A percentile compares a stretch with the other conserved stretches of the same genome.
phyloP scores from a whole-genome alignment of 2,329 filamentous ascomycete genomes.

The Metarhizium robertsii region DNA sequence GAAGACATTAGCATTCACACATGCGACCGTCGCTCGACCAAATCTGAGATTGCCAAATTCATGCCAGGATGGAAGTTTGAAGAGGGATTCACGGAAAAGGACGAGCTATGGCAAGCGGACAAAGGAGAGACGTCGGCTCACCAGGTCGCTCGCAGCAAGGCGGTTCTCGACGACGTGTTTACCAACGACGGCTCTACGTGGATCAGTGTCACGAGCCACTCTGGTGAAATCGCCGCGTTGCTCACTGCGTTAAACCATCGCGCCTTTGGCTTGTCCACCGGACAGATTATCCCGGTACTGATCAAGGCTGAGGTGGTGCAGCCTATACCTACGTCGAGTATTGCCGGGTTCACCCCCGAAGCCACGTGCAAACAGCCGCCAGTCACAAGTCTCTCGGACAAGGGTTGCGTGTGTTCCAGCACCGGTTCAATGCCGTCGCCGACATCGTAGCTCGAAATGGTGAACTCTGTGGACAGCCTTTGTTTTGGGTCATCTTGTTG shows the following conservation, averaged over 20 bases:
- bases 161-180: conserved; percentile 49
- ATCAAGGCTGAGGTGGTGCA: conserved; percentile 45
- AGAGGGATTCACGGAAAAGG: conserved; percentile 48
- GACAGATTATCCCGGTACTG: conserved; percentile 58
- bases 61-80: conserved; percentile 50
- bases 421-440: conserved; percentile 2
- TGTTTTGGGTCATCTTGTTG: too few relatives aligned
- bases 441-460: not conserved
- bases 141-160: conserved; percentile 39
- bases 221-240: conserved; percentile 43
- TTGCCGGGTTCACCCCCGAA: conserved; percentile 26
- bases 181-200: conserved; percentile 40
- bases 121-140: conserved; percentile 34
- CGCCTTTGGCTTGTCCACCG: conserved; percentile 53
- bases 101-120: conserved; percentile 33
- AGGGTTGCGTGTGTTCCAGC: conserved; percentile 32
- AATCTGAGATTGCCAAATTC: conserved; percentile 39
- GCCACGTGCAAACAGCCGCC: conserved; percentile 36
- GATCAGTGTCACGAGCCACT: conserved; percentile 52
- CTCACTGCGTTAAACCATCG: conserved; percentile 50
- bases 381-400: conserved; percentile 29
- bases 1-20: conserved; percentile 61
- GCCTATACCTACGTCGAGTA: conserved; percentile 19
- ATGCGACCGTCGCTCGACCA: conserved; percentile 53
- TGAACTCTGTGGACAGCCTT: too few relatives aligned